These are phyloP conservation scores for Arthrobotrys musiformis DNA, from an alignment of 2,329 filamentous ascomycete species.

Conservation along the genomic window DNA sequence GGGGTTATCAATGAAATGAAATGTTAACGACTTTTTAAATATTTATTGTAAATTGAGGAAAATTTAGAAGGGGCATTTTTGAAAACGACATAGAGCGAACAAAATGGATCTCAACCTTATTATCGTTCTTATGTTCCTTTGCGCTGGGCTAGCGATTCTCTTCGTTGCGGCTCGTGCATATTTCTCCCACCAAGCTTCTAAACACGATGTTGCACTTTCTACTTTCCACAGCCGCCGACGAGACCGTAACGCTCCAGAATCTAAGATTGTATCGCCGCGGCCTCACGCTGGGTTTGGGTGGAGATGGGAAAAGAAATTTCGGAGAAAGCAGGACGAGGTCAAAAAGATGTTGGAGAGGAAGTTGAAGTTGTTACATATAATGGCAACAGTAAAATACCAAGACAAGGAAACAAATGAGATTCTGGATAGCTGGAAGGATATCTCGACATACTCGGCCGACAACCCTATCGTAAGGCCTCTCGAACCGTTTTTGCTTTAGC, in stretches of 20 bases:
- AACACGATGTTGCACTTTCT: background rate
- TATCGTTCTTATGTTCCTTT: slow-evolving; percentile 36
- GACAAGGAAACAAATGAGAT: slow-evolving; percentile 45
- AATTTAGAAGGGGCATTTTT: background rate
- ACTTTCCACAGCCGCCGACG: background rate
- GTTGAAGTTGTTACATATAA: slow-evolving; percentile 44
- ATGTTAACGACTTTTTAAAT: too few relatives aligned
- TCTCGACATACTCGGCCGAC: slow-evolving; percentile 30
- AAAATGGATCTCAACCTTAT: slow-evolving; percentile 17
- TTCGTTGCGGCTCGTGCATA: slow-evolving; percentile 21
- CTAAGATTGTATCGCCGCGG: slow-evolving; percentile 21
- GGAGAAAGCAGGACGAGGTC: slow-evolving; percentile 30
- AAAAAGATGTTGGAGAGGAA: slow-evolving; percentile 40
- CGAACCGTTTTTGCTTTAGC: background rate
- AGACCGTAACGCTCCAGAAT: slow-evolving; percentile 1
- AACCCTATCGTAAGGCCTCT: slow-evolving; percentile 46
- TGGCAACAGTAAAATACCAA: slow-evolving; percentile 50
- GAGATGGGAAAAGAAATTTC: slow-evolving; percentile 51
- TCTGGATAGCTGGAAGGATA: slow-evolving; percentile 46
- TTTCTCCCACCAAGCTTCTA: slow-evolving; percentile 9
- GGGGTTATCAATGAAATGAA: background rate
- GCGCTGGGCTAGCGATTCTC: slow-evolving; percentile 22
- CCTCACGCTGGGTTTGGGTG: slow-evolving; percentile 26
- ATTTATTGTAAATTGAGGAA: too few relatives aligned
- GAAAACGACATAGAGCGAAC: background rate